Conservation (phyloP, 495 filamentous ascomycete species). For the Xylaria venustula region DNA sequence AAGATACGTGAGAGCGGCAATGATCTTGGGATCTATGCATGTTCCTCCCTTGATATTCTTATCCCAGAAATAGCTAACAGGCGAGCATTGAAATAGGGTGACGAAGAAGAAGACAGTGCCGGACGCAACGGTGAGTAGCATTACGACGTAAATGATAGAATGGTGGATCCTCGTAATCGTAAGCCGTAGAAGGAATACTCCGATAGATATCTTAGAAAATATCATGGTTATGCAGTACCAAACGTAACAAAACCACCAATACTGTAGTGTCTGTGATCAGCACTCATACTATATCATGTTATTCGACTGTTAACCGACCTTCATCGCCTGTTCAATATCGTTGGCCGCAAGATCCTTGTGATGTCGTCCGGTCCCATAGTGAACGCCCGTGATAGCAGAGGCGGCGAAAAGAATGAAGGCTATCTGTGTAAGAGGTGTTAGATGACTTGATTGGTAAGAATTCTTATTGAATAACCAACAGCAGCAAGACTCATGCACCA, state of each 20-base stretch:
- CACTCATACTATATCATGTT: not conserved
- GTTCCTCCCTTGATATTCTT: slow-evolving; percentile 16
- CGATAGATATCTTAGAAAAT: slow-evolving; percentile 30
- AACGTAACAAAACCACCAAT: slow-evolving; percentile 26
- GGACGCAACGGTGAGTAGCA: slow-evolving; percentile 12
- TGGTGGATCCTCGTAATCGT: slow-evolving; percentile 16
- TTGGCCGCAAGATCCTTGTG: slow-evolving; percentile 6
- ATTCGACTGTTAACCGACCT: slow-evolving; percentile 3
- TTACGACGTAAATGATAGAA: slow-evolving; percentile 23
- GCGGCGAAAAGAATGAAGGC: slow-evolving; percentile 13
- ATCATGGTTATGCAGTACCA: slow-evolving; percentile 25
- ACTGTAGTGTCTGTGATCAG: slow-evolving; percentile 8
- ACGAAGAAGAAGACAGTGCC: slow-evolving; percentile 18
- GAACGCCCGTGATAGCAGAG: slow-evolving; percentile 13
- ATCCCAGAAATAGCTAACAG: slow-evolving; percentile 29
- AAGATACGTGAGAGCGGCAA: slow-evolving; percentile 24
- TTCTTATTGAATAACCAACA: not conserved
- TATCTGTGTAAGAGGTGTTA: slow-evolving; percentile 6
- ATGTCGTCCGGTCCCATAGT: slow-evolving; percentile 22
- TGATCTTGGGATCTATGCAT: slow-evolving; percentile 24
- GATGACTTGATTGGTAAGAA: not conserved
- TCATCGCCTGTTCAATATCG: slow-evolving; percentile 2
- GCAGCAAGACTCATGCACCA: slow-evolving; percentile 7
- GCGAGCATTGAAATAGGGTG: slow-evolving; percentile 26
- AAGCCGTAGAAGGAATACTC: slow-evolving; percentile 31